Evolutionary conservation across 2,329 filamentous ascomycete genomes (phyloP), one percentile per base, ranked within the genome.

Genomic region (Xylaria sp.): DNA sequence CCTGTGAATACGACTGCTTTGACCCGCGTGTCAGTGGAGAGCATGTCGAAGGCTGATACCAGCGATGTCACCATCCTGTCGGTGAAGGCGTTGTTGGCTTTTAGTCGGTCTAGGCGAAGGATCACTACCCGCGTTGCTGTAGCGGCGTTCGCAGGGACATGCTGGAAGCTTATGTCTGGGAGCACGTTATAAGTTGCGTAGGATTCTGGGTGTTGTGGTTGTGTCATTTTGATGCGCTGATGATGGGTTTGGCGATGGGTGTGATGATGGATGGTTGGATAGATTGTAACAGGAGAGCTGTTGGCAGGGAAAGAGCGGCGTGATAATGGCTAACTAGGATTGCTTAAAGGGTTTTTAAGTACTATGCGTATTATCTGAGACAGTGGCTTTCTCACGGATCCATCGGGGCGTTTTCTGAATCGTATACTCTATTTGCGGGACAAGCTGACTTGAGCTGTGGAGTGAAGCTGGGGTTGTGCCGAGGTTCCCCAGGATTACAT

Each of bases 51-150:
- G 47, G 84, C 85, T 2, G 76, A 67, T 61, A 86, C 82, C 31
- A 92, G 79, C 69, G 89, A 88, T 15, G 76, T 71, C 69, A 84
- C 83, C 87, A 92, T 91, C 14, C 76, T 79, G 19, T 82, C 78
- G 2, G 87, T 91, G 76, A 92, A 91, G 63, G 87, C 89, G 82
- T 92, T 92, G 77, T 88, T 82, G 62, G 86, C 86, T 11, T 78
- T 75, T 0, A 89, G 89, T 17, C 90, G 85, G 77, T 89, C 81
- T 42, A 92, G 82, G 2, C 84, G 84, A 35, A 91, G 75, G 65
- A 91, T 74, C 52, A 92, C 81, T 54, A 90, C 82, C 15, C 83
- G 83, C 0, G 88, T 90, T 14, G 84, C 82, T 2, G 81, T 77
- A 11, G 82, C 74, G 0, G 88, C 85, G 8, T 77, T 75, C 2